Conservation (phyloP, 805 yeast genomes). For the Huiozyma naganishii region DNA sequence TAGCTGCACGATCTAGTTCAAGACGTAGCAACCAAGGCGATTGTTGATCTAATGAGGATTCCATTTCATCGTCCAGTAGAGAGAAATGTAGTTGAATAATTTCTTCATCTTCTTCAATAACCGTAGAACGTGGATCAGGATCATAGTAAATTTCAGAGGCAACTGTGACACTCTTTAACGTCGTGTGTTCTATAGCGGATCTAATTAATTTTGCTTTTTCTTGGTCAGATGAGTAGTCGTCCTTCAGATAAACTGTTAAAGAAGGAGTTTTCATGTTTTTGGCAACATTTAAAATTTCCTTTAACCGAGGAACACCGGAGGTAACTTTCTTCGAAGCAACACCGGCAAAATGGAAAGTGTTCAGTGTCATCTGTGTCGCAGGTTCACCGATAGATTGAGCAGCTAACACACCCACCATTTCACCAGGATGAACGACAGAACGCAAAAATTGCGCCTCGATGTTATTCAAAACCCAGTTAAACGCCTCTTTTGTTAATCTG, state of each 20-base stretch:
- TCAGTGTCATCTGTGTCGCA: constrained; percentile 95
- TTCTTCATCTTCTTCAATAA: constrained; percentile 91
- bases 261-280: constrained; percentile 99
- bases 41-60: constrained; percentile 85
- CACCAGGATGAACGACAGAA: constrained; percentile 91
- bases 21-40: constrained; percentile 97
- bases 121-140: constrained; percentile 97
- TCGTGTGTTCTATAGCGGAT: constrained; percentile 94
- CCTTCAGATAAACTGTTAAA: constrained; percentile 80
- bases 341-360: constrained; percentile 97
- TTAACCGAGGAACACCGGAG: constrained; percentile 93
- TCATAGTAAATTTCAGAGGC: constrained; percentile 95
- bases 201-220: constrained; percentile 91
- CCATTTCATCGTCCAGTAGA: constrained; percentile 95
- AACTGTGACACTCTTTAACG: constrained; percentile 89
- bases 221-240: constrained; percentile 74
- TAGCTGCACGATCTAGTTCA: constrained; percentile 95
- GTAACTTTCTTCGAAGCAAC: constrained; percentile 94
- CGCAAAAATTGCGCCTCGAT: constrained; percentile 88
- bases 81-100: constrained; percentile 96
- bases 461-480: constrained; percentile 94
- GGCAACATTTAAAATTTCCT: constrained; percentile 96
- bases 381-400: constrained; percentile 98
- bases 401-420: constrained; percentile 96
- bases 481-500: constrained; percentile 71